phyloP scores from a whole-genome alignment of 2,329 filamentous ascomycete genomes.

The Trichoderma hamatum region DNA sequence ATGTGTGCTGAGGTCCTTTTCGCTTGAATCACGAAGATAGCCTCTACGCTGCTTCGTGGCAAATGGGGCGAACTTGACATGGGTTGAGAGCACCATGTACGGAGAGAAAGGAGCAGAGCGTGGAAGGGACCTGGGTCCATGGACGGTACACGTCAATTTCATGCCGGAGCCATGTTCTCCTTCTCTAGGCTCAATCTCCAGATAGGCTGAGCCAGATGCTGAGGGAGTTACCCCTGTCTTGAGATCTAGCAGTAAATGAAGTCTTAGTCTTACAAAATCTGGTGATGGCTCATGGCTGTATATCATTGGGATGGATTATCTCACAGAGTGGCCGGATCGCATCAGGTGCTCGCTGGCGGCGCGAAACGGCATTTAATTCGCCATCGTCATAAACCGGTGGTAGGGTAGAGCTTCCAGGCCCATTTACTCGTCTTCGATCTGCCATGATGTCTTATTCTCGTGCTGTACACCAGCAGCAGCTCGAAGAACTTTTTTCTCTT shows the following conservation, averaged over 20 bases:
- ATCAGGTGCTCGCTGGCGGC: slow-evolving; percentile 64
- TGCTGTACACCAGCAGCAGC: not conserved
- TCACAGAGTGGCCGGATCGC: slow-evolving; percentile 85
- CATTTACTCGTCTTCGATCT: slow-evolving; percentile 89
- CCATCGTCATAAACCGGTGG: slow-evolving; percentile 70
- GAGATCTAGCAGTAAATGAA: slow-evolving; percentile 60
- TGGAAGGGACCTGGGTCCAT: slow-evolving; percentile 88
- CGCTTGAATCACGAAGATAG: slow-evolving; percentile 81
- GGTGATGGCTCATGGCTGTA: not conserved
- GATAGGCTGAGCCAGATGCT: slow-evolving; percentile 88
- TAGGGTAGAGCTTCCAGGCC: slow-evolving; percentile 74
- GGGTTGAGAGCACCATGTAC: slow-evolving; percentile 86
- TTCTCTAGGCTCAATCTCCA: slow-evolving; percentile 63
- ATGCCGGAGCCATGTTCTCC: slow-evolving; percentile 64
- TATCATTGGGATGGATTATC: slow-evolving; percentile 37
- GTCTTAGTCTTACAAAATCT: slow-evolving; percentile 8
- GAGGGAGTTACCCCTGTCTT: slow-evolving; percentile 92
- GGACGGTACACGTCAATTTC: slow-evolving; percentile 90
- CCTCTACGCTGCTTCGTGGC: slow-evolving; percentile 80
- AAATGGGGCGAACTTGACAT: slow-evolving; percentile 96
- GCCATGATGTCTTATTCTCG: slow-evolving; percentile 56
- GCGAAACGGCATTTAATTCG: slow-evolving; percentile 45
- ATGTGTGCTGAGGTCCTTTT: slow-evolving; percentile 88
- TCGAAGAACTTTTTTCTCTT: slow-evolving; percentile 15
- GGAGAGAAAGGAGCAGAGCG: slow-evolving; percentile 90